Conservation (phyloP, 2,329 filamentous ascomycete species). For the Aureobasidium sp. region DNA sequence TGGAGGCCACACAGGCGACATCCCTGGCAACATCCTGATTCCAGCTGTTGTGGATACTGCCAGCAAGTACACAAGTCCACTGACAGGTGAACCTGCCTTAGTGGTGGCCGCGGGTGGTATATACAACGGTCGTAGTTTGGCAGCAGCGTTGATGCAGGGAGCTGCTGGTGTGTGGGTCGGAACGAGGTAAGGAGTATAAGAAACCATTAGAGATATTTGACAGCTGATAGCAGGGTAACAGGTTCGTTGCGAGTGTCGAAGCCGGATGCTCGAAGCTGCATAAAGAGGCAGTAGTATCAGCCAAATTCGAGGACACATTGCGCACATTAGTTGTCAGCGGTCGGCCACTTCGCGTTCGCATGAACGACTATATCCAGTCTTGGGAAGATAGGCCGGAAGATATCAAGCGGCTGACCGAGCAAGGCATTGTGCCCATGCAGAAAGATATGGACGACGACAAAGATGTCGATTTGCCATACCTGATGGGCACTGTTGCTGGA, state of each 20-base stretch:
- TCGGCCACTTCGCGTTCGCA: slow-evolving; percentile 68
- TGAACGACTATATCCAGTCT: slow-evolving; percentile 73
- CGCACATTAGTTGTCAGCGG: slow-evolving; percentile 78
- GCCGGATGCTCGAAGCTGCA: slow-evolving; percentile 74
- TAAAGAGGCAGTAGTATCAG: slow-evolving; percentile 76
- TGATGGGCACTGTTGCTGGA: slow-evolving; percentile 92
- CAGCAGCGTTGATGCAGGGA: slow-evolving; percentile 77
- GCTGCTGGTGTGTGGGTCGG: slow-evolving; percentile 90
- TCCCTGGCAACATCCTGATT: slow-evolving; percentile 78
- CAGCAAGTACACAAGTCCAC: slow-evolving; percentile 58
- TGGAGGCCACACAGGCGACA: slow-evolving; percentile 84
- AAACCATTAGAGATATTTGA: background rate
- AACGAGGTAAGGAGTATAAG: slow-evolving; percentile 48
- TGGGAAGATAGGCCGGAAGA: slow-evolving; percentile 74
- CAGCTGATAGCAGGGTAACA: background rate
- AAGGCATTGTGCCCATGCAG: slow-evolving; percentile 72
- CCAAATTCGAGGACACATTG: slow-evolving; percentile 70
- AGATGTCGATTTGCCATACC: slow-evolving; percentile 75
- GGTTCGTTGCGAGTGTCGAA: slow-evolving; percentile 74
- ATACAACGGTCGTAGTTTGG: slow-evolving; percentile 71
- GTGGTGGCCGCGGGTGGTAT: slow-evolving; percentile 89
- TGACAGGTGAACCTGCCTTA: slow-evolving; percentile 64
- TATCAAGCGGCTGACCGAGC: slow-evolving; percentile 66
- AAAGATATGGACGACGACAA: slow-evolving; percentile 70
- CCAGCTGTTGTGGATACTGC: slow-evolving; percentile 84